These are phyloP conservation scores for Benincasa hispida DNA, from an alignment of 306 rosid genomes.

Conservation along the genomic window DNA sequence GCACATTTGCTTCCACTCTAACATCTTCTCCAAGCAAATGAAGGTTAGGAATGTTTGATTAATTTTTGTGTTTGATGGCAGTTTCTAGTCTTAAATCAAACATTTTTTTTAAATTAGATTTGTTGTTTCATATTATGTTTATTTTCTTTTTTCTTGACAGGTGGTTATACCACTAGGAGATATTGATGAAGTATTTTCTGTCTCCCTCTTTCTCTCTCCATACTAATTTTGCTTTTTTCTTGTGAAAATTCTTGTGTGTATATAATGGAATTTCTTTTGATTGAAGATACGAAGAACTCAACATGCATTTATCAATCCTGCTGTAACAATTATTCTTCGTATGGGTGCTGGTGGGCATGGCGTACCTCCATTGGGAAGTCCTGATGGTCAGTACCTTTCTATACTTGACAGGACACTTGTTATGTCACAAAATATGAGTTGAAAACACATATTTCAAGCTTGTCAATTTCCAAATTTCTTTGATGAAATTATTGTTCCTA, in stretches of 20 bases:
- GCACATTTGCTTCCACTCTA: conserved; percentile 97
- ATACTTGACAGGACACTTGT: not conserved
- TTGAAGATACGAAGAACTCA: conserved; percentile 87
- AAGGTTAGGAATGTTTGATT: conserved; percentile 32
- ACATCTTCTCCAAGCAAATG: conserved; percentile 96
- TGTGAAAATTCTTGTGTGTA: not conserved
- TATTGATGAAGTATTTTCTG: conserved; percentile 65
- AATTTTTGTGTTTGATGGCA: not conserved
- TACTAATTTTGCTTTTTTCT: not conserved
- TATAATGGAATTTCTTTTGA: conserved; percentile 12
- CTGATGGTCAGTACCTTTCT: conserved; percentile 69
- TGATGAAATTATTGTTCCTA: not conserved
- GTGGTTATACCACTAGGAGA: conserved; percentile 77
- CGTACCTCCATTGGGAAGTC: conserved; percentile 97
- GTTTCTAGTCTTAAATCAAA: not conserved
- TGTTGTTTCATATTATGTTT: not conserved
- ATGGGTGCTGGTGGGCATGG: conserved; percentile 99
- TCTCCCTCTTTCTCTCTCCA: conserved; percentile 13
- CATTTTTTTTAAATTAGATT: not conserved
- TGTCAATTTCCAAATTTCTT: not conserved
- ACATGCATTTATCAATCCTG: conserved; percentile 96
- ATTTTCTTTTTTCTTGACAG: conserved; percentile 31
- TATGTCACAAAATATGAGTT: not conserved
- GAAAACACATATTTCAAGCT: not conserved
- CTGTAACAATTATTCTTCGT: conserved; percentile 83